A percentile compares a stretch with the other conserved stretches of the same genome.
Evolutionary conservation across 495 filamentous ascomycete genomes (phyloP).

Genomic region (Hypomontagnella monticulosa): DNA sequence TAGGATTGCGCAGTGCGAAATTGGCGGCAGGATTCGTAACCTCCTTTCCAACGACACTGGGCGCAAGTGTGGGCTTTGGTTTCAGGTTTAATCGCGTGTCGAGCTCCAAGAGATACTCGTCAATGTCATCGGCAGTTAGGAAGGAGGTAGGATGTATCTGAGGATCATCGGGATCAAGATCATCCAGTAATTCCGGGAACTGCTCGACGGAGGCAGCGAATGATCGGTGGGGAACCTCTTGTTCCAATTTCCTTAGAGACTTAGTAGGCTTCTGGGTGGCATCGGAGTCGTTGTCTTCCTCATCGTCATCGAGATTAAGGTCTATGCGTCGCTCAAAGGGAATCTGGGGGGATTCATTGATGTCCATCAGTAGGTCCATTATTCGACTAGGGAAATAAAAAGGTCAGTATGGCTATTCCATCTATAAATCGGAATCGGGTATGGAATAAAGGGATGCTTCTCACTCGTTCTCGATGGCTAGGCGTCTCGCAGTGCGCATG

Average conservation of each 20-base stretch:
- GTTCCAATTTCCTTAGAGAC: slow-evolving; percentile 52
- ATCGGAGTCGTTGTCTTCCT: slow-evolving; percentile 49
- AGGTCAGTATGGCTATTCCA: slow-evolving; percentile 13
- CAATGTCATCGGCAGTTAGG: slow-evolving; percentile 79
- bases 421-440: slow-evolving; percentile 8
- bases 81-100: slow-evolving; percentile 70
- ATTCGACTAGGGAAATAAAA: slow-evolving; percentile 63
- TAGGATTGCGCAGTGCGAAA: slow-evolving; percentile 76
- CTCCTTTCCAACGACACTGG: slow-evolving; percentile 59
- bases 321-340: slow-evolving; percentile 76
- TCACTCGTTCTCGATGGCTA: slow-evolving; percentile 86
- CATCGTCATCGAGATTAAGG: slow-evolving; percentile 68
- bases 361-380: slow-evolving; percentile 84
- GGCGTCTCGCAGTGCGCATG: slow-evolving; percentile 74
- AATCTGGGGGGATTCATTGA: slow-evolving; percentile 82
- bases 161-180: slow-evolving; percentile 54
- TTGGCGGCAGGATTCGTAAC: slow-evolving; percentile 53
- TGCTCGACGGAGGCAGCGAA: slow-evolving; percentile 52
- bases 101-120: slow-evolving; percentile 77
- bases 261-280: slow-evolving; percentile 46
- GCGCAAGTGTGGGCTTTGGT: slow-evolving; percentile 53
- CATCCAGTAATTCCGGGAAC: slow-evolving; percentile 51
- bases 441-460: slow-evolving; percentile 32
- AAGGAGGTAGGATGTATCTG: slow-evolving; percentile 60
- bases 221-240: slow-evolving; percentile 52